A percentile compares a stretch with the other conserved stretches of the same genome.
These are phyloP conservation scores for Alternaria consortialis DNA, from an alignment of 2,329 filamentous ascomycete species.

Conservation along the genomic window DNA sequence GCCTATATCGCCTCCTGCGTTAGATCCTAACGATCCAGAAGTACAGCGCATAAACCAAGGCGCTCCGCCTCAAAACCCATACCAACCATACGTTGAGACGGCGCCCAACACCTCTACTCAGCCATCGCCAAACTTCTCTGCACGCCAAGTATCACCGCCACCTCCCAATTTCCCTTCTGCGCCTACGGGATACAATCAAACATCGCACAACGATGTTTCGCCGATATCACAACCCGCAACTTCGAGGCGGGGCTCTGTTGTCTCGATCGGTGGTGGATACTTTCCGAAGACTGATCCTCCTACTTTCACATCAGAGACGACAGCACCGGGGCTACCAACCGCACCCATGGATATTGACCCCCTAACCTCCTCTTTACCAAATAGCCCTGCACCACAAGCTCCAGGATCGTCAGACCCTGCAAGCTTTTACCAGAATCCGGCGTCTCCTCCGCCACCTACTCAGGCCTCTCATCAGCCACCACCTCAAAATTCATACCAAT, in stretches of 20 bases:
- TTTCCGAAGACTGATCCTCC: slow-evolving; percentile 62
- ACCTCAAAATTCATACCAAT: slow-evolving; percentile 35
- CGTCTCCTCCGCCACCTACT: slow-evolving; percentile 49
- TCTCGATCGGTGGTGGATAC: slow-evolving; percentile 63
- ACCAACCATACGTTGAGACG: slow-evolving; percentile 67
- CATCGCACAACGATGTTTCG: slow-evolving; percentile 61
- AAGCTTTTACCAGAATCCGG: slow-evolving; percentile 46
- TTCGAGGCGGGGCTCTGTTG: slow-evolving; percentile 58
- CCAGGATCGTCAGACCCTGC: slow-evolving; percentile 36
- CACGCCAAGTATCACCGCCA: slow-evolving; percentile 61
- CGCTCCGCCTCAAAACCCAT: slow-evolving; percentile 37
- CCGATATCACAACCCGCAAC: slow-evolving; percentile 58
- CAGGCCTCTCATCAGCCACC: slow-evolving; percentile 32
- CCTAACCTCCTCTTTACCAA: slow-evolving; percentile 34
- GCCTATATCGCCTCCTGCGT: slow-evolving; percentile 50
- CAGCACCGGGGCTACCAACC: slow-evolving; percentile 48
- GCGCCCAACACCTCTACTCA: slow-evolving; percentile 64
- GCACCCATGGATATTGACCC: slow-evolving; percentile 44
- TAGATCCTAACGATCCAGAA: slow-evolving; percentile 73
- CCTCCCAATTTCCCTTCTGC: slow-evolving; percentile 41
- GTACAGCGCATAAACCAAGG: slow-evolving; percentile 63
- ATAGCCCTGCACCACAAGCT: slow-evolving; percentile 33
- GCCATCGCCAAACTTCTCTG: slow-evolving; percentile 51
- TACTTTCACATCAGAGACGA: slow-evolving; percentile 53
- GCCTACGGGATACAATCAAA: slow-evolving; percentile 42